Evolutionary conservation across 1,139 yeast genomes (phyloP).

Genomic region (Spathaspora sp.): DNA sequence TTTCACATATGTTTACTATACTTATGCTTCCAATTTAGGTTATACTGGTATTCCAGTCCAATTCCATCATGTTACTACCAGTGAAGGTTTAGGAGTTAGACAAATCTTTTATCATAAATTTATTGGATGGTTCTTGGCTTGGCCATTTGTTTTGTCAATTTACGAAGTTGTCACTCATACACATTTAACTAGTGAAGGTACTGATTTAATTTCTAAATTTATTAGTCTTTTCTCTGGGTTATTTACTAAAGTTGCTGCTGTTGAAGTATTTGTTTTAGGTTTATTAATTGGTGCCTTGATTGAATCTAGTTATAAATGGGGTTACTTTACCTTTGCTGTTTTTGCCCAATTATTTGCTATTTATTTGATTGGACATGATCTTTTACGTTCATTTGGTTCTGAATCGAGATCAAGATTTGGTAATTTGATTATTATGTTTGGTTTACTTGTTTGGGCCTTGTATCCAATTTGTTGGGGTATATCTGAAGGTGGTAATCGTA

Average conservation of each 20-base stretch:
- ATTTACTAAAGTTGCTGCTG: conserved; percentile 37
- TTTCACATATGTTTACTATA: conserved; percentile 54
- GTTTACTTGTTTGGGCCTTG: conserved; percentile 41
- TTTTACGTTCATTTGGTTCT: conserved; percentile 12
- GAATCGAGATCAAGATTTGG: conserved; percentile 18
- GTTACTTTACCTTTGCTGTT: conserved; percentile 50
- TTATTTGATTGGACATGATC: conserved; percentile 21
- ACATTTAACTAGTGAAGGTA: conserved; percentile 16
- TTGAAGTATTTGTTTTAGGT: conserved; percentile 52
- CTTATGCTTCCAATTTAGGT: conserved; percentile 69
- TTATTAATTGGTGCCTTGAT: conserved; percentile 56
- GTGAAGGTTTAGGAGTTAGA: conserved; percentile 38
- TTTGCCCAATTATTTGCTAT: conserved; percentile 40
- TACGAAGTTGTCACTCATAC: conserved; percentile 48
- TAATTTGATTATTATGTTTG: conserved; percentile 30
- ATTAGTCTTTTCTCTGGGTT: conserved; percentile 25
- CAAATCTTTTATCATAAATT: conserved; percentile 66
- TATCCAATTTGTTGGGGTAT: conserved; percentile 65
- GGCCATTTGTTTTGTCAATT: conserved; percentile 52
- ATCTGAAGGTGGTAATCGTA: conserved; percentile 66
- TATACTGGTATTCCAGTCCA: conserved; percentile 55
- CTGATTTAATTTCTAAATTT: conserved; percentile 23
- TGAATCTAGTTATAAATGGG: conserved; percentile 64
- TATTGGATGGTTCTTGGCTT: conserved; percentile 67
- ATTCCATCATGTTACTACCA: conserved; percentile 47